These are phyloP conservation scores for Penicillium glabrum DNA, from an alignment of 2,329 filamentous ascomycete species.

Conservation along the genomic window DNA sequence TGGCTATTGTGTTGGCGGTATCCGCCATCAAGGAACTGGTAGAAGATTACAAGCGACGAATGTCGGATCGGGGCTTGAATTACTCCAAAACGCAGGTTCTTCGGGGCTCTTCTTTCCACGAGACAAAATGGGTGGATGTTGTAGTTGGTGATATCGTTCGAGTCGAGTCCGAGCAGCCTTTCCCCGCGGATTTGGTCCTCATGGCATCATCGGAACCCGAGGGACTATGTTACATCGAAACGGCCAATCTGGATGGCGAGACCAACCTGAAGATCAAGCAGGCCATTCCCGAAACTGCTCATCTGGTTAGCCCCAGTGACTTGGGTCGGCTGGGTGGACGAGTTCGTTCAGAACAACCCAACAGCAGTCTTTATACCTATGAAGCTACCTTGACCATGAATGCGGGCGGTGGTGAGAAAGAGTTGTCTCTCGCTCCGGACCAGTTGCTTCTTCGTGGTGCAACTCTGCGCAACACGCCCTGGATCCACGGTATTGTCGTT, in stretches of 20 bases:
- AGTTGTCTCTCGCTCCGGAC: conserved; percentile 84
- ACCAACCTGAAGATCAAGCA: conserved; percentile 99
- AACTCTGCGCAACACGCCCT: conserved; percentile 91
- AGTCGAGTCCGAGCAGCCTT: conserved; percentile 91
- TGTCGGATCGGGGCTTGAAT: conserved; percentile 83
- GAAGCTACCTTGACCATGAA: conserved; percentile 94
- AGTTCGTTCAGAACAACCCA: conserved; percentile 92
- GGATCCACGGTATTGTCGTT: conserved; percentile 94
- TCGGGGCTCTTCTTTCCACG: conserved; percentile 77
- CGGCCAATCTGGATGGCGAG: conserved; percentile 94
- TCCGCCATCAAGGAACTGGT: conserved; percentile 93
- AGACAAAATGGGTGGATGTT: conserved; percentile 92
- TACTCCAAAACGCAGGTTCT: conserved; percentile 81
- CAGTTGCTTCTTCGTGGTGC: conserved; percentile 91
- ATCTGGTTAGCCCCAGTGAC: conserved; percentile 82
- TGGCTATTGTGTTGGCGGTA: conserved; percentile 85
- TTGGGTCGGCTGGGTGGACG: conserved; percentile 82
- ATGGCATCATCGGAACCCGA: conserved; percentile 95
- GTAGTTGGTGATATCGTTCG: conserved; percentile 88
- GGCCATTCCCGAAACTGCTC: conserved; percentile 85
- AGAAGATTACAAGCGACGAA: conserved; percentile 87
- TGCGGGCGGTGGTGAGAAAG: conserved; percentile 87
- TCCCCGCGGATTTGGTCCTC: conserved; percentile 89
- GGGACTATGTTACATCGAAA: conserved; percentile 97
- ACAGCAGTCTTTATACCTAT: conserved; percentile 97